Percentiles rank a stretch among this genome's conserved stretches.
Evolutionary conservation across 148 eudicot genomes (phyloP).

Genomic region (Chenopodium album): DNA sequence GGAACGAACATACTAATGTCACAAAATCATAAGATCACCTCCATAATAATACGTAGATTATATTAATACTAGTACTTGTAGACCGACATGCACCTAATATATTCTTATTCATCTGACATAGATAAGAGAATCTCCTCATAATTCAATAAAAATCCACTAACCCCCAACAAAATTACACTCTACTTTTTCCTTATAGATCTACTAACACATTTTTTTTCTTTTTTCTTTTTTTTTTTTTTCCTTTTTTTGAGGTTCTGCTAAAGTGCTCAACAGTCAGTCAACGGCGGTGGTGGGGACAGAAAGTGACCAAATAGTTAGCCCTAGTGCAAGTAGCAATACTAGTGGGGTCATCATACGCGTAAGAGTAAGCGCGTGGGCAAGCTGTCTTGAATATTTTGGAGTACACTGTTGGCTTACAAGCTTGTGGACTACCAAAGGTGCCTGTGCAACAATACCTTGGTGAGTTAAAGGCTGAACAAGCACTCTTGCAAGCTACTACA

Average conservation of each 20-base stretch:
- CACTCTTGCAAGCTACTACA: slow-evolving; percentile 91
- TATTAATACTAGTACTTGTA: background rate
- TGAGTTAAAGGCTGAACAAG: slow-evolving; percentile 85
- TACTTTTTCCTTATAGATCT: slow-evolving; percentile 6
- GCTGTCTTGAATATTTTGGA: slow-evolving; percentile 90
- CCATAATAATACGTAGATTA: background rate
- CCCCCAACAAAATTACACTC: slow-evolving; percentile 14
- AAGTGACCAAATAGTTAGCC: slow-evolving; percentile 75
- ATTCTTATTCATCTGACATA: slow-evolving; percentile 27
- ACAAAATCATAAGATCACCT: background rate
- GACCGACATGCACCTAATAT: slow-evolving; percentile 19
- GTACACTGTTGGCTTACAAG: slow-evolving; percentile 92
- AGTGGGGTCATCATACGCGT: slow-evolving; percentile 98
- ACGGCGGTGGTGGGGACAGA: slow-evolving; percentile 66
- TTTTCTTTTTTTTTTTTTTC: background rate
- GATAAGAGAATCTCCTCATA: slow-evolving; percentile 23
- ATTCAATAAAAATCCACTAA: slow-evolving; percentile 20
- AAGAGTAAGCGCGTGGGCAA: slow-evolving; percentile 89
- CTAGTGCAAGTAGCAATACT: slow-evolving; percentile 86
- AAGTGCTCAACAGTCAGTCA: background rate
- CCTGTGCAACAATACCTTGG: slow-evolving; percentile 94
- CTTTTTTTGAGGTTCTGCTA: background rate
- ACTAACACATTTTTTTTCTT: background rate
- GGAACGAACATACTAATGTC: background rate
- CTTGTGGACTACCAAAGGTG: slow-evolving; percentile 64